These are phyloP conservation scores for Breynia disticha DNA, from an alignment of 441 rosid species.

Conservation along the genomic window DNA sequence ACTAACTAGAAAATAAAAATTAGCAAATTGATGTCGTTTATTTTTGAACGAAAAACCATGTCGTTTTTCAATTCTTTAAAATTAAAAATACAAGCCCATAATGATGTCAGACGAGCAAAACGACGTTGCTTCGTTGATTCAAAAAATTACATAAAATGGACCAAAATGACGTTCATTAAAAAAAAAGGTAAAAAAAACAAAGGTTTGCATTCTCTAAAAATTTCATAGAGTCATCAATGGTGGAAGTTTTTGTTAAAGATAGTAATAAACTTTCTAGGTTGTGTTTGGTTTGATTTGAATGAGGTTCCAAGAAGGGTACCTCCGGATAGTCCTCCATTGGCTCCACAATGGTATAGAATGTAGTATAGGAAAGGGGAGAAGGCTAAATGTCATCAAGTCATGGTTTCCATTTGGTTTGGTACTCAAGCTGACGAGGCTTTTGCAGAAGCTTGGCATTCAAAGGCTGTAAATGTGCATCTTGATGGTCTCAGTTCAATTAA, in stretches of 20 bases:
- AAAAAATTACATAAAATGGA: too few species aligned
- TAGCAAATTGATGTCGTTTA: too few species aligned
- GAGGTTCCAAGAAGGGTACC: conserved; percentile 47
- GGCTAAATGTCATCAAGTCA: conserved; percentile 35
- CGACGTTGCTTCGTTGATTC: too few species aligned
- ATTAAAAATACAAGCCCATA: too few species aligned
- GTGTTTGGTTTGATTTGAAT: conserved; percentile 26
- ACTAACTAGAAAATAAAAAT: too few species aligned
- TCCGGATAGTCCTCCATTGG: conserved; percentile 44
- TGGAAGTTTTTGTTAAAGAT: conserved; percentile 30
- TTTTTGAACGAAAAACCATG: too few species aligned
- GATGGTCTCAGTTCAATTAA: conserved; percentile 29
- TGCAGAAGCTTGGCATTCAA: conserved; percentile 43
- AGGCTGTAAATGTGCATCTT: conserved; percentile 65
- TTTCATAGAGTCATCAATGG: conserved; percentile 33
- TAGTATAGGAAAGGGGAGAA: conserved; percentile 32
- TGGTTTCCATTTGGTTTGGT: conserved; percentile 47
- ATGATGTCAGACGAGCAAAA: too few species aligned
- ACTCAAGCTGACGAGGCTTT: conserved; percentile 48
- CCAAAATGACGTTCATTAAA: too few species aligned
- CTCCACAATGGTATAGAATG: conserved; percentile 45
- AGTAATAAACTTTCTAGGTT: conserved; percentile 26
- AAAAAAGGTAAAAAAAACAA: too few species aligned
- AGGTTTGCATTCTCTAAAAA: conserved; percentile 41
- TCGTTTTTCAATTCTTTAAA: too few species aligned